Percentiles rank a stretch among this genome's conserved stretches.
These are phyloP conservation scores for Taphrina populina DNA, from an alignment of 1,139 yeast species.

Conservation along the genomic window DNA sequence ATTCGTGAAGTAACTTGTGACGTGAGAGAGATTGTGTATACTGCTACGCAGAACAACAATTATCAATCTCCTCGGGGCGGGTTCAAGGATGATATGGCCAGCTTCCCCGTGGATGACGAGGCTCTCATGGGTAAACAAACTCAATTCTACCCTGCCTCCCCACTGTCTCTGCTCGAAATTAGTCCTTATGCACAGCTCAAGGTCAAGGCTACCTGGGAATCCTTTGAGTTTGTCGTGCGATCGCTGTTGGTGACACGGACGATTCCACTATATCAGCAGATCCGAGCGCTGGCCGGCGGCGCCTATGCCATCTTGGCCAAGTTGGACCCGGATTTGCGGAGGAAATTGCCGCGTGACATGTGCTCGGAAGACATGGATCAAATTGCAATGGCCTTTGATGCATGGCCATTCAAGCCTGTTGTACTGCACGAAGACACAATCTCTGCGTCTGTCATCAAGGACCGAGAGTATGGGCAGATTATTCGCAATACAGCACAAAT, in stretches of 20 bases:
- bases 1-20: slow-evolving; percentile 27
- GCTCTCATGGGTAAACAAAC: slow-evolving; percentile 6
- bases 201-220: slow-evolving; percentile 30
- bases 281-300: slow-evolving; percentile 22
- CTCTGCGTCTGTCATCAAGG: background rate
- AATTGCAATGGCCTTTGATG: slow-evolving; percentile 19
- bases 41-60: slow-evolving; percentile 4
- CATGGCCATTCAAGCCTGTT: slow-evolving; percentile 27
- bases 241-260: slow-evolving; percentile 12
- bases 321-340: slow-evolving; percentile 3
- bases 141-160: slow-evolving; percentile 10
- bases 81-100: slow-evolving; percentile 21
- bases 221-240: slow-evolving; percentile 19
- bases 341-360: slow-evolving; percentile 25
- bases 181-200: slow-evolving; percentile 17
- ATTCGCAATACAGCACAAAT: too few relatives aligned
- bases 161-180: slow-evolving; percentile 18
- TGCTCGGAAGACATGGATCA: slow-evolving; percentile 23
- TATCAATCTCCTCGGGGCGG: background rate
- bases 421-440: slow-evolving; percentile 18
- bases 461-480: background rate
- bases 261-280: slow-evolving; percentile 26
- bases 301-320: slow-evolving; percentile 21
- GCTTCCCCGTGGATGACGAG: background rate
- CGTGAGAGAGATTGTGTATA: slow-evolving; percentile 19